These are phyloP conservation scores for Pseudogymnoascus sp. DNA, from an alignment of 2,329 filamentous ascomycete species.

Conservation along the genomic window DNA sequence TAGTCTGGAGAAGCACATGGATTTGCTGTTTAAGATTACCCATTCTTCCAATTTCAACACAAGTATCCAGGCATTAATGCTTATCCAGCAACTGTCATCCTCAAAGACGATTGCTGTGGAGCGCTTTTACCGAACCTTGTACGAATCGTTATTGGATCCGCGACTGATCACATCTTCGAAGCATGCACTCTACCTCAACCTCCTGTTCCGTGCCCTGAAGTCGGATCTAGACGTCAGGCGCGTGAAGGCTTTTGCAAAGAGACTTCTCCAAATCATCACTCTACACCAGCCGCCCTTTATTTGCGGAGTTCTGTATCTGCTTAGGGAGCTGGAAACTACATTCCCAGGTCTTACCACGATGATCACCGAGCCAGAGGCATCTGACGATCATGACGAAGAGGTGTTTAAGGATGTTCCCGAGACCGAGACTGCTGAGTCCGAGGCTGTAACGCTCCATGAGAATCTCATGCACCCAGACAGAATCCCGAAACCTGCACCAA, in stretches of 20 bases:
- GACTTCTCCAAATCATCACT: conserved; percentile 77
- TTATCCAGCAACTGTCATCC: conserved; percentile 86
- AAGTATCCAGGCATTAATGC: conserved; percentile 85
- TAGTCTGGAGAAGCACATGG: conserved; percentile 77
- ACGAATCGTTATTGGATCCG: conserved; percentile 88
- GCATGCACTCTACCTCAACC: conserved; percentile 88
- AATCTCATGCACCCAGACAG: conserved; percentile 11
- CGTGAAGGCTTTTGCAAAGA: conserved; percentile 92
- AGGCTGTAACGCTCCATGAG: conserved; percentile 28
- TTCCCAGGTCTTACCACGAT: conserved; percentile 77
- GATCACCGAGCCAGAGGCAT: conserved; percentile 71
- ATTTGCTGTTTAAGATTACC: conserved; percentile 91
- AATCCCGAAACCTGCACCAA: conserved; percentile 14
- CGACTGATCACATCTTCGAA: conserved; percentile 86
- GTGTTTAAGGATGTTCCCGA: conserved; percentile 56
- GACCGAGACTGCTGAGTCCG: conserved; percentile 33
- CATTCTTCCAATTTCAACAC: conserved; percentile 99
- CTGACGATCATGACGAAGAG: conserved; percentile 53
- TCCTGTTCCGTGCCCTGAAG: conserved; percentile 82
- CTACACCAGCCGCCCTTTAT: conserved; percentile 89
- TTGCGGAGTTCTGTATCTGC: conserved; percentile 84
- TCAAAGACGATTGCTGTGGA: conserved; percentile 76
- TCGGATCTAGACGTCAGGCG: conserved; percentile 82
- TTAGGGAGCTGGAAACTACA: conserved; percentile 68
- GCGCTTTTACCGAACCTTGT: conserved; percentile 89